phyloP scores from a whole-genome alignment of 148 eudicot species.

The Fagopyrum tataricum region DNA sequence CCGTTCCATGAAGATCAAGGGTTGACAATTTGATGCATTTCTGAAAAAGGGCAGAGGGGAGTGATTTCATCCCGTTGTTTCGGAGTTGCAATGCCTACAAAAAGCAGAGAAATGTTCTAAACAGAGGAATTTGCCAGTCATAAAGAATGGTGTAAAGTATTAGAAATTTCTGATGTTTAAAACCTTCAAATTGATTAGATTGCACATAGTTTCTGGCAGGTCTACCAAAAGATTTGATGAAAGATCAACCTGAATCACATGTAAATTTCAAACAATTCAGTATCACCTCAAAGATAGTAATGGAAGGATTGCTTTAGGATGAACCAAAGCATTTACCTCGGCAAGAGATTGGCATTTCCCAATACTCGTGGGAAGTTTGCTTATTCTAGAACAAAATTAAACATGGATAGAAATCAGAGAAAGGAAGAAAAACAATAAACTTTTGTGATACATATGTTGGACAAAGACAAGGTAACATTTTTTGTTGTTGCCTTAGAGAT shows the following conservation, averaged over 20 bases:
- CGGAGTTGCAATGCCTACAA: constrained; percentile 58
- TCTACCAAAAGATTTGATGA: constrained; percentile 74
- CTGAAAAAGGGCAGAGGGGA: constrained; percentile 60
- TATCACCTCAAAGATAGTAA: background rate
- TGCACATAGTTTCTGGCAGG: constrained; percentile 67
- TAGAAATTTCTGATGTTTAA: background rate
- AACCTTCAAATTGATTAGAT: constrained; percentile 68
- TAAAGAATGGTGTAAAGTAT: background rate
- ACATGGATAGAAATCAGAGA: constrained; percentile 8
- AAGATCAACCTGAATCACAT: constrained; percentile 65
- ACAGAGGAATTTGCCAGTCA: background rate
- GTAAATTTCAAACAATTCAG: constrained; percentile 10
- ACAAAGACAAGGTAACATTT: background rate
- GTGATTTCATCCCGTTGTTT: constrained; percentile 66
- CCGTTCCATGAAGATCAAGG: constrained; percentile 82
- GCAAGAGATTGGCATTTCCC: constrained; percentile 63
- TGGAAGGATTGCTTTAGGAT: background rate
- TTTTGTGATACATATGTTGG: background rate
- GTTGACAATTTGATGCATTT: constrained; percentile 58
- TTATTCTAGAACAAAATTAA: constrained; percentile 40
- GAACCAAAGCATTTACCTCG: constrained; percentile 42
- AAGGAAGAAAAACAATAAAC: background rate
- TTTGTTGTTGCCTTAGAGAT: background rate
- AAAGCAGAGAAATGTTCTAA: background rate
- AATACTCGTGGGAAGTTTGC: constrained; percentile 40